Evolutionary conservation across 257 asterid genomes (phyloP), one percentile per base, ranked within the genome.

Genomic region (Nicotiana tabacum): DNA sequence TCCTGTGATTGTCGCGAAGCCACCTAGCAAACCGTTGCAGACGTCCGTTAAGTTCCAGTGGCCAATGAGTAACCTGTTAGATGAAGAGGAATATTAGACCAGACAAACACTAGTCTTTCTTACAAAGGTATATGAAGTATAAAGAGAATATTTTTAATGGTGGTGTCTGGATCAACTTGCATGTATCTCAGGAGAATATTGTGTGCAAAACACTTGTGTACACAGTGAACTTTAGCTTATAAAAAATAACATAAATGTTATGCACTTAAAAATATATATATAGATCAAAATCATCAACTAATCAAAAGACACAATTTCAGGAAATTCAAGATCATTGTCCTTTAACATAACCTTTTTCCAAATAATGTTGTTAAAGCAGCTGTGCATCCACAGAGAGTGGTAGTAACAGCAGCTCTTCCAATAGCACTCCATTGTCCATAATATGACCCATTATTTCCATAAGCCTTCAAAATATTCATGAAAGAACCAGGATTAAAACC

Each of bases 391-490:
- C 92, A 87, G 2, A 90, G 46, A 0, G 91, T 89, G 27, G 92
- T 89, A 21, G 92, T 89, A 5, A 90, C 93, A 27, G 91, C 88
- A 2, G 93, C 87, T 24, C 92, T 87, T 0, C 92, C 93, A 6
- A 89, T 88, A 1, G 92, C 92, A 4, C 90, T 86, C 93, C 93
- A 89, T 37, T 88, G 93, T n/a, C 93, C 91, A 61, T 90, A 90
- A 57, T 78, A 88, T 8, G 46, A 29, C 1, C 88, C 90, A 9
- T 83, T 61, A 3, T 65, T 35, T 21, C 86, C 81, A n/a, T 88
- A 90, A 1, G 90, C 81, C 61, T 43, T 83, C 9, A 77, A 9
- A 37, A 87, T 87, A 5, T 81, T 88, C 1, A 62, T 1, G 33
- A 90, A 88, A 7, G 91, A 90, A 3, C 93, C 91, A 17, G 91